Conservation (phyloP, 1,284 basidiomycete genomes). For the Ustilago cynodontis region DNA sequence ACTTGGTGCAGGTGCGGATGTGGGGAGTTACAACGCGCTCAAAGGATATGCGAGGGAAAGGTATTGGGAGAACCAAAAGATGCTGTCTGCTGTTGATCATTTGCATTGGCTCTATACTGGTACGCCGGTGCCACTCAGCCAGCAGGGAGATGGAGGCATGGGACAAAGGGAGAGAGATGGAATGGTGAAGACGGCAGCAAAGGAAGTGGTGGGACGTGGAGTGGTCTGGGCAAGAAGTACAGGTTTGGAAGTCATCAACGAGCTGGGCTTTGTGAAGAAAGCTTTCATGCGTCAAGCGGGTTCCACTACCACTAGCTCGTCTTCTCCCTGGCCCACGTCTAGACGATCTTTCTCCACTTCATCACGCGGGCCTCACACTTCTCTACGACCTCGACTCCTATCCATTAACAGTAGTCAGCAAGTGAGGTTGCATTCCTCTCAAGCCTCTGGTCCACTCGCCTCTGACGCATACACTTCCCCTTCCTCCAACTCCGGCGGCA, state of each 20-base stretch:
- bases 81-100: conserved; percentile 66
- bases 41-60: conserved; percentile 57
- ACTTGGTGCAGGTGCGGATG: conserved; percentile 54
- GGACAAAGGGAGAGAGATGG: conserved; percentile 36
- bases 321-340: conserved; percentile 20
- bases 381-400: conserved; percentile 8
- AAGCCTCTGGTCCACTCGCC: conserved; percentile 25
- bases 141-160: conserved; percentile 41
- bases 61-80: conserved; percentile 66
- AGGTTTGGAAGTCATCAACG: conserved; percentile 67
- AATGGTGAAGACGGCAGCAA: conserved; percentile 30
- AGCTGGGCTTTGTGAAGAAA: conserved; percentile 64
- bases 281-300: conserved; percentile 54
- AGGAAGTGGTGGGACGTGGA: conserved; percentile 45
- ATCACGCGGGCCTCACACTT: not conserved
- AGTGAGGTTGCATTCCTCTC: not conserved
- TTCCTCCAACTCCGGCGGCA: not conserved
- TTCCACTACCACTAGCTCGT: conserved; percentile 28
- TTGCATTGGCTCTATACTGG: conserved; percentile 65
- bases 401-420: not conserved
- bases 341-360: conserved; percentile 7
- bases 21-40: conserved; percentile 62
- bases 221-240: conserved; percentile 66
- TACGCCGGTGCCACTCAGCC: conserved; percentile 40
- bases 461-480: conserved; percentile 53